phyloP scores from a whole-genome alignment of 2,329 filamentous ascomycete genomes.

The Neofusicoccum laricinum region DNA sequence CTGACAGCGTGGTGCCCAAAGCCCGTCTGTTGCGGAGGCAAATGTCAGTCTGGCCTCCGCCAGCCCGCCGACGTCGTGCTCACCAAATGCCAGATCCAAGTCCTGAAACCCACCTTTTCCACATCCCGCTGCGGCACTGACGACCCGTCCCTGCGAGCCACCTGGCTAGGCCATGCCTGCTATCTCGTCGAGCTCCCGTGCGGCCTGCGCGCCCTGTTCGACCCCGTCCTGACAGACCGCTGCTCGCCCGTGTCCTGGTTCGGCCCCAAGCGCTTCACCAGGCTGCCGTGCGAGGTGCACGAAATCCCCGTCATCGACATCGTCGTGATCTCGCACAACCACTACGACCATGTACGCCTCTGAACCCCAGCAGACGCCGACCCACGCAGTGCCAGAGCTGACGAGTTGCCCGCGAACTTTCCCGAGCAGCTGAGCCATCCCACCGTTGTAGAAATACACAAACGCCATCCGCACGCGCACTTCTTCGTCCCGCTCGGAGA shows the following conservation, averaged over 20 bases:
- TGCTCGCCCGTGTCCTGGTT: constrained; percentile 73
- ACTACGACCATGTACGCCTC: constrained; percentile 80
- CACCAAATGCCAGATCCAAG: not conserved
- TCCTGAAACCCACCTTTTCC: not conserved
- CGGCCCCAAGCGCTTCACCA: constrained; percentile 74
- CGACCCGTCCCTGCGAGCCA: constrained; percentile 67
- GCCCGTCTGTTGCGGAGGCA: not conserved
- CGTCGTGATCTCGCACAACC: constrained; percentile 78
- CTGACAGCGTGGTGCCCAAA: not conserved
- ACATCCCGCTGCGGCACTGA: constrained; percentile 32
- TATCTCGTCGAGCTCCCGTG: constrained; percentile 87
- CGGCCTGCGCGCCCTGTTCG: constrained; percentile 84
- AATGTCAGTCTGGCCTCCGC: not conserved
- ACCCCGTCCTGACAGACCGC: constrained; percentile 86
- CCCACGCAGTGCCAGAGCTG: not conserved
- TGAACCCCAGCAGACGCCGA: not conserved
- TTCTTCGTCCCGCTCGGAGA: constrained; percentile 87
- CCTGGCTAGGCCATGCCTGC: constrained; percentile 93
- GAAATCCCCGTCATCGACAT: constrained; percentile 76
- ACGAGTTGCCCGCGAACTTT: not conserved
- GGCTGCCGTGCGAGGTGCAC: constrained; percentile 68
- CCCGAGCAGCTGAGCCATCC: constrained; percentile 60
- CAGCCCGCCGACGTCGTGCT: not conserved
- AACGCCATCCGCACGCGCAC: constrained; percentile 71
- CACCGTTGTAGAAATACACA: constrained; percentile 68